Conservation (phyloP, 192 early-diverging fungal species). For the Chytriomyces sp. region DNA sequence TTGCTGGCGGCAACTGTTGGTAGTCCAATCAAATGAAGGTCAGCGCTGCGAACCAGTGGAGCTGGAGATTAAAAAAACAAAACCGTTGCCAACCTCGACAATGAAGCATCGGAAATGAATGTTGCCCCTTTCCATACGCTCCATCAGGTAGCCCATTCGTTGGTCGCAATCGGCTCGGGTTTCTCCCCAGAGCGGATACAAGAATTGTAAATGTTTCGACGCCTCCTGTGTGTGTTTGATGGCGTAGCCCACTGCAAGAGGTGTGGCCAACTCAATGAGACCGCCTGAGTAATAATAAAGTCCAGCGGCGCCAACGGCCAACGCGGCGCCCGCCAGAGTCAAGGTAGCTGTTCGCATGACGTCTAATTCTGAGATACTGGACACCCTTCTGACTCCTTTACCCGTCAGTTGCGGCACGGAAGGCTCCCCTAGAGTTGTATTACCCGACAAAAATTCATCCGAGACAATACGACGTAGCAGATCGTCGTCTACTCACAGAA, state of each 20-base stretch:
- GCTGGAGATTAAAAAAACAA: neutral
- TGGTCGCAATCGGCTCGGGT: slow-evolving; percentile 15
- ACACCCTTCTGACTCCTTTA: no score
- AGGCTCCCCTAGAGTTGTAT: no score
- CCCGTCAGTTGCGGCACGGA: no score
- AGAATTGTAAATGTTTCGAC: slow-evolving; percentile 50
- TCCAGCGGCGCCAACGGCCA: slow-evolving; percentile 46
- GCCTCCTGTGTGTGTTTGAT: slow-evolving; percentile 45
- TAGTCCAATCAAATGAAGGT: neutral
- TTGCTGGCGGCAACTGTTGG: neutral
- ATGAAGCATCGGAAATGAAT: slow-evolving; percentile 44
- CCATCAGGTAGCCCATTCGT: slow-evolving; percentile 32
- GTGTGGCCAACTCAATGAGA: slow-evolving; percentile 33
- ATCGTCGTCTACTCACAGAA: no score
- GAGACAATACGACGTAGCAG: no score
- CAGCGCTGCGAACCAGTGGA: neutral
- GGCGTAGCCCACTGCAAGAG: slow-evolving; percentile 48
- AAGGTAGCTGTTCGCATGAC: neutral
- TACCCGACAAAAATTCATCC: no score
- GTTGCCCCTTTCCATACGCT: slow-evolving; percentile 20
- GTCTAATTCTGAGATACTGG: no score
- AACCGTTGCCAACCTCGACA: slow-evolving; percentile 19
- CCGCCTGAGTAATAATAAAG: slow-evolving; percentile 46
- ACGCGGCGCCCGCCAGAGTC: slow-evolving; percentile 31
- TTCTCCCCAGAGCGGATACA: slow-evolving; percentile 57